Evolutionary conservation across 2,329 filamentous ascomycete genomes (phyloP).

Genomic region (Exophiala calicioides): DNA sequence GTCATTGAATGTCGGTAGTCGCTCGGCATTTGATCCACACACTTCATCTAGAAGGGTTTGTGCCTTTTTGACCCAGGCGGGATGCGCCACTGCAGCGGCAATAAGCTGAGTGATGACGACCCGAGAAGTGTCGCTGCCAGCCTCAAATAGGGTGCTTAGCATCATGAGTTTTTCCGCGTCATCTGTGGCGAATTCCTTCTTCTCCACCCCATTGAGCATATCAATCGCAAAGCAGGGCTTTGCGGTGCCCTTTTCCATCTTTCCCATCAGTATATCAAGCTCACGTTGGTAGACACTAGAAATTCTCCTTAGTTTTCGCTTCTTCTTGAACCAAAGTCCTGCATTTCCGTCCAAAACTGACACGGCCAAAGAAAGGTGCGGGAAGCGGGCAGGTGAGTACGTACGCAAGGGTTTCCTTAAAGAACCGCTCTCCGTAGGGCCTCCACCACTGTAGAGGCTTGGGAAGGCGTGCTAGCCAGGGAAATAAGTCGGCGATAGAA

Average conservation of each 20-base stretch:
- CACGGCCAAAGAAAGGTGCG: too few relatives aligned
- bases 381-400: constrained; percentile 15
- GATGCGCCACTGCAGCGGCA: constrained; percentile 53
- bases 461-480: constrained; percentile 46
- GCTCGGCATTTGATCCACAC: constrained; percentile 34
- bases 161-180: constrained; percentile 45
- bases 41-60: constrained; percentile 47
- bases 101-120: constrained; percentile 50
- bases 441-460: constrained; percentile 49
- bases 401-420: constrained; percentile 35
- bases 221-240: constrained; percentile 40
- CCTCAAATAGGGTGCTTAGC: constrained; percentile 45
- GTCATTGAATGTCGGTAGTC: constrained; percentile 38
- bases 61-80: constrained; percentile 45
- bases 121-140: constrained; percentile 54
- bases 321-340: too few relatives aligned
- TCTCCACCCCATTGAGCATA: constrained; percentile 34
- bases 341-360: too few relatives aligned
- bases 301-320: too few relatives aligned
- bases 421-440: constrained; percentile 38
- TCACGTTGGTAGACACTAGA: constrained; percentile 32
- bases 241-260: constrained; percentile 34
- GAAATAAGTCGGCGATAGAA: constrained; percentile 50
- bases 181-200: constrained; percentile 38
- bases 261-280: constrained; percentile 30